Evolutionary conservation across 495 filamentous ascomycete species (phyloP), one percentile per base, ranked within the genome.

Genomic region (Penicillium lividum): DNA sequence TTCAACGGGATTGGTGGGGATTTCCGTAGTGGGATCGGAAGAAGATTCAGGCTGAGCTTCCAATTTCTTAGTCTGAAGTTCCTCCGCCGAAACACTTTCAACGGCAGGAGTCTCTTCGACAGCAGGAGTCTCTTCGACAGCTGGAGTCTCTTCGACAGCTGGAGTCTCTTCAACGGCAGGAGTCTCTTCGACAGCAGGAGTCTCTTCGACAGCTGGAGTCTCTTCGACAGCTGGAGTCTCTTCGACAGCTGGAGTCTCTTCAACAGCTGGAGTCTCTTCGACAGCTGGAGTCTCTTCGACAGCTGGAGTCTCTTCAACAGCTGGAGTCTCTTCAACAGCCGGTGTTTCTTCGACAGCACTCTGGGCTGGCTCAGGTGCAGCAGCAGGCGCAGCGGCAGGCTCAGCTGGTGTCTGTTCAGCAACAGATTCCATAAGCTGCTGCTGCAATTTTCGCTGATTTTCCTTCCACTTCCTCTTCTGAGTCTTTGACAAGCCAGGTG

Each of bases 401-500:
- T 22, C 51, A 16, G 50, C 59, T n/a, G 31, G 16, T 4, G 54
- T 6, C n/a, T 18, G 25, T 4, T 48, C 56, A 9, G 63, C 2
- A 13, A 28, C 31, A 29, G 51, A 36, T 27, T 29, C 25, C 7
- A 43, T 43, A 28, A 38, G 54, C 51, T 61, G 45, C 28, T 64
- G 30, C 40, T 55, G 40, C 42, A 63, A 49, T 29, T 65, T 59
- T 40, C 46, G 46, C 44, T 60, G 58, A 61, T 57, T 51, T 45
- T 61, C 68, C 36, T 53, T 68, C n/a, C 73, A 66, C 61, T 79
- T 79, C 58, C 76, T 79, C 59, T 75, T 80, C 43, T 73, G 59
- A 25, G 70, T 22, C 16, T 52, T 52, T 11, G 50, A 52, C 10
- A 36, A 5, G 4, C 31, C 50, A 52, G 34, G 1, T 0, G 50